These are phyloP conservation scores for Termitomyces sp. DNA, from an alignment of 768 basidiomycete genomes.

Conservation along the genomic window DNA sequence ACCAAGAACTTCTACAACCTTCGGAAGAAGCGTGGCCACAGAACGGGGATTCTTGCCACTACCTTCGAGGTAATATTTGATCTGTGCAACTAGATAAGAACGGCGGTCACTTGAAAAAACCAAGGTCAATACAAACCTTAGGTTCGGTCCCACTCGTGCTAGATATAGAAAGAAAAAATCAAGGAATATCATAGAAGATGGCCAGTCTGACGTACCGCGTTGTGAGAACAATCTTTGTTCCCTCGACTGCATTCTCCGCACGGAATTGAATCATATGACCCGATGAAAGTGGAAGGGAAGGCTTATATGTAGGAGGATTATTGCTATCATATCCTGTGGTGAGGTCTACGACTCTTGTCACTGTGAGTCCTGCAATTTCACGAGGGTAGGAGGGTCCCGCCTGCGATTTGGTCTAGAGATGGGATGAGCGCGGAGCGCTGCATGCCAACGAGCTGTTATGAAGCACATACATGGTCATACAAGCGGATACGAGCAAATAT, in stretches of 20 bases:
- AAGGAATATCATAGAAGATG: background rate
- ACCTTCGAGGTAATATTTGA: slow-evolving; percentile 90
- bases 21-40: slow-evolving; percentile 45
- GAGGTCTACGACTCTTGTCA: slow-evolving; percentile 68
- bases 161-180: background rate
- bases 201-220: slow-evolving; percentile 42
- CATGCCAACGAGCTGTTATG: background rate
- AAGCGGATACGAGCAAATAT: slow-evolving; percentile 69
- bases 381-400: slow-evolving; percentile 47
- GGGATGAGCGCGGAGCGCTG: background rate
- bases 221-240: slow-evolving; percentile 59
- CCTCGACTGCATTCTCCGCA: slow-evolving; percentile 36
- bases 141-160: slow-evolving; percentile 89
- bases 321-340: slow-evolving; percentile 74
- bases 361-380: slow-evolving; percentile 51
- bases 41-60: slow-evolving; percentile 45
- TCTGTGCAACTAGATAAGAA: slow-evolving; percentile 30
- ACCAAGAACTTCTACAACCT: slow-evolving; percentile 57
- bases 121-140: slow-evolving; percentile 39
- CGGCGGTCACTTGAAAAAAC: slow-evolving; percentile 9
- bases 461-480: slow-evolving; percentile 34
- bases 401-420: slow-evolving; percentile 7
- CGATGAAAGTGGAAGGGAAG: slow-evolving; percentile 63
- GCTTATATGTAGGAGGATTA: slow-evolving; percentile 61
- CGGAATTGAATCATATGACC: slow-evolving; percentile 86